phyloP scores from a whole-genome alignment of 1,139 yeast species.

The Taphrina confusa region DNA sequence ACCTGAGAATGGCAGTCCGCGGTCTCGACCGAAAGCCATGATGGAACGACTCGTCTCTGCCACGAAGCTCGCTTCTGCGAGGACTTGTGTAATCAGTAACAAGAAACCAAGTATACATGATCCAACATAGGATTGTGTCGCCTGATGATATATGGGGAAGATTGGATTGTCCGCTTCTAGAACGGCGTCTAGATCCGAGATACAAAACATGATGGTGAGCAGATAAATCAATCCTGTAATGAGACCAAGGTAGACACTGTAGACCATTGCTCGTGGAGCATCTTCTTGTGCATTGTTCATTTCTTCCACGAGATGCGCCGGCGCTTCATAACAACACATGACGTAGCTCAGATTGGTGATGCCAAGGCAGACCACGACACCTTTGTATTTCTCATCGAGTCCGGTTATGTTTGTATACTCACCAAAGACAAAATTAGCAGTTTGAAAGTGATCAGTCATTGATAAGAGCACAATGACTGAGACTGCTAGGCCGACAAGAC shows the following conservation, averaged over 20 bases:
- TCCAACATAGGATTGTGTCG: constrained; percentile 58
- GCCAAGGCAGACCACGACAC: constrained; percentile 51
- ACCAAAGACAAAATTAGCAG: constrained; percentile 42
- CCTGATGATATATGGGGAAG: constrained; percentile 60
- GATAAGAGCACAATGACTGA: constrained; percentile 42
- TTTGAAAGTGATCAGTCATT: constrained; percentile 41
- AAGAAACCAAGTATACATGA: constrained; percentile 67
- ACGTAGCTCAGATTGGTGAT: constrained; percentile 78
- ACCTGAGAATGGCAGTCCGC: constrained; percentile 68
- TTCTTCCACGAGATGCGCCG: constrained; percentile 80
- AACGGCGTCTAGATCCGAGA: constrained; percentile 70
- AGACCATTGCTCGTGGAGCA: constrained; percentile 74
- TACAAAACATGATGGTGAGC: constrained; percentile 66
- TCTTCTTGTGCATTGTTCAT: constrained; percentile 60
- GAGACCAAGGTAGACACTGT: constrained; percentile 64
- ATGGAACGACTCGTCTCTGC: constrained; percentile 84
- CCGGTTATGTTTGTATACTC: constrained; percentile 41
- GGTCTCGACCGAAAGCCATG: constrained; percentile 81
- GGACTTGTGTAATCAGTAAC: constrained; percentile 68
- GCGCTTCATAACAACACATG: constrained; percentile 77
- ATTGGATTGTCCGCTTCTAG: constrained; percentile 60
- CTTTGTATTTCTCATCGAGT: constrained; percentile 39
- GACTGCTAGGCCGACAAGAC: constrained; percentile 41
- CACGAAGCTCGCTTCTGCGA: constrained; percentile 72
- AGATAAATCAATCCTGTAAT: constrained; percentile 70